phyloP scores from a whole-genome alignment of 768 basidiomycete genomes.

The Pleurotus tuber-regium region DNA sequence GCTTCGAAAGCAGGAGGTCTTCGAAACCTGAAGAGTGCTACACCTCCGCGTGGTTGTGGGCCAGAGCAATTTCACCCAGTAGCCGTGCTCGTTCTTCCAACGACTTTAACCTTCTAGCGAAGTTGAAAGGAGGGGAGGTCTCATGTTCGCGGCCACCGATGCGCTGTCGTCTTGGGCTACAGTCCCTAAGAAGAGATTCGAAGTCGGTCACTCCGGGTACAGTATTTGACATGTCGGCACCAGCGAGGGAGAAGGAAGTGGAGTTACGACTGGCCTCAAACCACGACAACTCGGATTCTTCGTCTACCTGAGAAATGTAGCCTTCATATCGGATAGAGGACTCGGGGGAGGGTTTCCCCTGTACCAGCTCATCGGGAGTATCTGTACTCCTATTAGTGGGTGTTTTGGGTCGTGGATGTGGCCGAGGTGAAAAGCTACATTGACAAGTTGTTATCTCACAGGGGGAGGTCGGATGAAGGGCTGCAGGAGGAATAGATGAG shows the following conservation, averaged over 20 bases:
- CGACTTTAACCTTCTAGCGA: background rate
- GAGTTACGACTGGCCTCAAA: slow-evolving; percentile 1
- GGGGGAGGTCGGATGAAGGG: background rate
- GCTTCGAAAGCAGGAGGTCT: no score
- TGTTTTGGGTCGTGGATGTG: background rate
- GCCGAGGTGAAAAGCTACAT: background rate
- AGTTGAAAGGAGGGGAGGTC: no score
- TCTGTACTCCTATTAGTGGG: no score
- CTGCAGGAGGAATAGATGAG: background rate
- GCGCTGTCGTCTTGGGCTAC: no score
- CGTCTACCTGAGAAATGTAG: background rate
- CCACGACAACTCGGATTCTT: slow-evolving; percentile 2
- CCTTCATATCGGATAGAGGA: background rate
- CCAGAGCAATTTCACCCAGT: background rate
- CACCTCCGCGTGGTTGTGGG: background rate
- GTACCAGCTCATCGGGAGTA: no score
- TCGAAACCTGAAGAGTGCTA: no score
- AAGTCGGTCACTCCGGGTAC: no score
- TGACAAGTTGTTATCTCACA: slow-evolving; percentile 4
- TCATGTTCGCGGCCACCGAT: no score
- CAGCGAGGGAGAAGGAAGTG: no score
- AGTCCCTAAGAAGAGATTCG: no score
- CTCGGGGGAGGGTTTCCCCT: background rate
- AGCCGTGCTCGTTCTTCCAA: background rate
- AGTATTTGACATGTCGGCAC: background rate